phyloP scores from a whole-genome alignment of 2,329 filamentous ascomycete genomes.

The Rhinocladiella similis region DNA sequence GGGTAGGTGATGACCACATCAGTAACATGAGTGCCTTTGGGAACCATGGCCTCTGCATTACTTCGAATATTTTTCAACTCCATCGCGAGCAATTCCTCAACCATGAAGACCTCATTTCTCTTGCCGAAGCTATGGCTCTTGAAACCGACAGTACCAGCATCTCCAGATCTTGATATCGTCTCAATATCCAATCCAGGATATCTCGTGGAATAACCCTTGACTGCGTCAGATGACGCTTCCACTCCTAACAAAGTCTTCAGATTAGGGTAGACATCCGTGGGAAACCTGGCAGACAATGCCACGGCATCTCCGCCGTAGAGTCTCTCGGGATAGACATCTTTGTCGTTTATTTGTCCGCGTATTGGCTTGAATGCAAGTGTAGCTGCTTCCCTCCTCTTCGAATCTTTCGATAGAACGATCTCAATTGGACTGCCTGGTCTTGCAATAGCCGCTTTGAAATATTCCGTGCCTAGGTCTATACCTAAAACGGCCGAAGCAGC shows the following conservation, averaged over 20 bases:
- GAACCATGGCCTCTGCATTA: conserved; percentile 83
- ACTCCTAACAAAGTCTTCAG: conserved; percentile 88
- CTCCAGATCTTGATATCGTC: conserved; percentile 47
- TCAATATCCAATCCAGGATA: conserved; percentile 78
- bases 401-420: conserved; percentile 97
- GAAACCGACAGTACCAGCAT: conserved; percentile 73
- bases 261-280: conserved; percentile 91
- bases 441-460: conserved; percentile 92
- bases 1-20: conserved; percentile 89
- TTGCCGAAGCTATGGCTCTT: conserved; percentile 70
- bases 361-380: conserved; percentile 91
- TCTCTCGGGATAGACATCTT: conserved; percentile 75
- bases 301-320: conserved; percentile 90
- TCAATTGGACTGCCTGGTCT: conserved; percentile 97
- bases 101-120: conserved; percentile 64
- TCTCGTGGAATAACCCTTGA: conserved; percentile 69
- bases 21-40: conserved; percentile 69
- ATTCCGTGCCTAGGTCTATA: conserved; percentile 92
- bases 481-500: conserved; percentile 79
- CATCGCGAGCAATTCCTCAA: conserved; percentile 96
- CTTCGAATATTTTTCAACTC: conserved; percentile 86
- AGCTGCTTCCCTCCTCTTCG: conserved; percentile 89
- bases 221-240: conserved; percentile 56
- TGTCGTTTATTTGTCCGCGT: conserved; percentile 62
- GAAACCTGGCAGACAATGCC: conserved; percentile 82